Evolutionary conservation across 345 rosid species (phyloP), one percentile per base, ranked within the genome.

Genomic region (Acer yangbiense): DNA sequence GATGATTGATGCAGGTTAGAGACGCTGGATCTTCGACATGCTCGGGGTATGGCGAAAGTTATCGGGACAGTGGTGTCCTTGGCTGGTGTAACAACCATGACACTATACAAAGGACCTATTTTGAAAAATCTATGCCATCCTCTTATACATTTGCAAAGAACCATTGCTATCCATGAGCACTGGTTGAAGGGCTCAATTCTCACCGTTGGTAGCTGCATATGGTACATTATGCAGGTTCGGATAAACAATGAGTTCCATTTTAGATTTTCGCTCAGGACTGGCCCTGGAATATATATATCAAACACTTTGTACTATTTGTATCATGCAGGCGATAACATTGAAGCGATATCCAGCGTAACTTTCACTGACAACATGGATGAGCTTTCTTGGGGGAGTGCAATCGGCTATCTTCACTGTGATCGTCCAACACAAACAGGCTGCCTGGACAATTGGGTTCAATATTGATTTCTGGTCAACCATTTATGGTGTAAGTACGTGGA

Each of bases 181-280:
- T 90, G 94, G 97, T 29, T 88, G 48, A 87, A 86, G 78, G 97
- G 94, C 62, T 87, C 97, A 8, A 41, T 90, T 68, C 91, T 92
- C 27, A 78, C 87, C 0, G 82, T 87, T 68, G 84, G 86, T 5
- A 90, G 97, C 82, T 87, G 97, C 86, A 25, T 92, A 0, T 80
- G 89, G 91, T 92, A 80, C 77, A 90, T 90, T 71, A 87, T 92
- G 96, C 94, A 90, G 93, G 93, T 91, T 64, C 16, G 6, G 32
- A 35, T 35, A 35, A 35, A 35, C 6, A 35, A 35, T 4, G 39
- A 6, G 6, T 35, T 35, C 39, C 39, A 4, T 4, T 5, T 4
- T 35, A 35, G 6, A 35, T 35, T 35, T 35, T 35, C 39, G 5
- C 35, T 35, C n/a, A n/a, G n/a, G n/a, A n/a, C n/a, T n/a, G n/a